Evolutionary conservation across 2,329 filamentous ascomycete species (phyloP).

Genomic region (Neofusicoccum ribis): DNA sequence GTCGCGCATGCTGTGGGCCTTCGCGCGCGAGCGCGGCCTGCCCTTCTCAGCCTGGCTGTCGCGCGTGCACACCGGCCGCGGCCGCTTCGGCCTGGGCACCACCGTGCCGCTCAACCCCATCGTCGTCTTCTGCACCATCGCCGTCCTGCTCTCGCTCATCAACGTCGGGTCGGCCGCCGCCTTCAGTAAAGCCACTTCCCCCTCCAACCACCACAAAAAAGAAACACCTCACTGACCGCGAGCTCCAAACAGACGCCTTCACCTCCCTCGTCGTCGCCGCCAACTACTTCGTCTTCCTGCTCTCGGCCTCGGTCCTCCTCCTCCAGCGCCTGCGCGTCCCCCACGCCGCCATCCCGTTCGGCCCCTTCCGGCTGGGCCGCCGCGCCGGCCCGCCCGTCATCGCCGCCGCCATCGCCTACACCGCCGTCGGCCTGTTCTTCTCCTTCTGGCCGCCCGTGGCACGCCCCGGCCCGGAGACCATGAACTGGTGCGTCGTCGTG

Average conservation of each 20-base stretch:
- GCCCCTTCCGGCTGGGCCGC: constrained; percentile 22
- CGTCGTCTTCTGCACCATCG: constrained; percentile 27
- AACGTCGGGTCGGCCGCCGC: constrained; percentile 49
- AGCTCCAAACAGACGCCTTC: not conserved
- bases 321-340: not conserved
- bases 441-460: constrained; percentile 27
- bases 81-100: constrained; percentile 51
- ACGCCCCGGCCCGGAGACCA: constrained; percentile 24
- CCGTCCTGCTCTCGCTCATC: constrained; percentile 49
- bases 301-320: constrained; percentile 23
- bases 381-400: constrained; percentile 28
- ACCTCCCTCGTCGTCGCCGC: constrained; percentile 7
- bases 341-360: not conserved
- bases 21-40: constrained; percentile 46
- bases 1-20: constrained; percentile 45
- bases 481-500: constrained; percentile 34
- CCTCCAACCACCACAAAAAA: not conserved
- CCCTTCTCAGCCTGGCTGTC: constrained; percentile 38
- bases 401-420: constrained; percentile 27
- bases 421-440: constrained; percentile 31
- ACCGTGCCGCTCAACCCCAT: constrained; percentile 23
- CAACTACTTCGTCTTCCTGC: not conserved
- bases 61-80: constrained; percentile 36
- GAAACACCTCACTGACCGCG: no score
- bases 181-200: not conserved